Evolutionary conservation across 1,284 basidiomycete genomes (phyloP).

Genomic region (Boletellus deceptivus): DNA sequence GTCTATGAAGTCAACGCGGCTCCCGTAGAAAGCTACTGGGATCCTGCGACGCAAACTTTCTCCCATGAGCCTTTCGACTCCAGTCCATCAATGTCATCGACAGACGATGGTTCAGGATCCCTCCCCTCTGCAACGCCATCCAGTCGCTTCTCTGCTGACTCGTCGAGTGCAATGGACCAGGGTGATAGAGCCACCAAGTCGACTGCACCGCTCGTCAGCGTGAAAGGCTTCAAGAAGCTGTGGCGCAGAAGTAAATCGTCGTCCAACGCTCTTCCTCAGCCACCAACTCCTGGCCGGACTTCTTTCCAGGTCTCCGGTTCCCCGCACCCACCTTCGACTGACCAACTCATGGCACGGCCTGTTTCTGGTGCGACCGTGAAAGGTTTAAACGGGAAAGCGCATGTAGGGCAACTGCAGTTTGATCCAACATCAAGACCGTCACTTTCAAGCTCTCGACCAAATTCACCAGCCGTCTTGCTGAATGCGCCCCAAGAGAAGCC

Average conservation of each 20-base stretch:
- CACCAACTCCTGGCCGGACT: slow-evolving; percentile 30
- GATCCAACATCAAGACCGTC: slow-evolving; percentile 53
- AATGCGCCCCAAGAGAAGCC: slow-evolving; percentile 34
- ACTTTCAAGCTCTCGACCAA: slow-evolving; percentile 22
- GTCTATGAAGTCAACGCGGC: slow-evolving; percentile 34
- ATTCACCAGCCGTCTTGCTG: slow-evolving; percentile 22
- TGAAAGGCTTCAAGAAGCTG: slow-evolving; percentile 67
- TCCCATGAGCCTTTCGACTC: slow-evolving; percentile 20
- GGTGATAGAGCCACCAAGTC: slow-evolving; percentile 19
- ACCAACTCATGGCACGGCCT: slow-evolving; percentile 21
- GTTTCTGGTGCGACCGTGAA: slow-evolving; percentile 9
- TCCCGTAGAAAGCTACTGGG: slow-evolving; percentile 41
- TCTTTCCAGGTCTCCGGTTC: slow-evolving; percentile 21
- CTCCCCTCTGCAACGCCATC: slow-evolving; percentile 33
- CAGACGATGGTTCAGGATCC: slow-evolving; percentile 17
- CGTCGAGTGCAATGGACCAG: slow-evolving; percentile 41
- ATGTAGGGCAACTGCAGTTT: slow-evolving; percentile 51
- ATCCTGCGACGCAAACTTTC: slow-evolving; percentile 29
- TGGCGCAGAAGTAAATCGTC: slow-evolving; percentile 71
- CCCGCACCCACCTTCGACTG: slow-evolving; percentile 16
- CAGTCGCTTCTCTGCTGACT: slow-evolving; percentile 75
- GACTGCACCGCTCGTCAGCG: slow-evolving; percentile 49
- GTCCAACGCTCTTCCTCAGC: slow-evolving; percentile 29
- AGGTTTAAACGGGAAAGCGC: slow-evolving; percentile 20
- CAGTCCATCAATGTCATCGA: slow-evolving; percentile 26